Base-by-base conservation (phyloP, 345 rosid species). In the Reutealis trisperma region DNA sequence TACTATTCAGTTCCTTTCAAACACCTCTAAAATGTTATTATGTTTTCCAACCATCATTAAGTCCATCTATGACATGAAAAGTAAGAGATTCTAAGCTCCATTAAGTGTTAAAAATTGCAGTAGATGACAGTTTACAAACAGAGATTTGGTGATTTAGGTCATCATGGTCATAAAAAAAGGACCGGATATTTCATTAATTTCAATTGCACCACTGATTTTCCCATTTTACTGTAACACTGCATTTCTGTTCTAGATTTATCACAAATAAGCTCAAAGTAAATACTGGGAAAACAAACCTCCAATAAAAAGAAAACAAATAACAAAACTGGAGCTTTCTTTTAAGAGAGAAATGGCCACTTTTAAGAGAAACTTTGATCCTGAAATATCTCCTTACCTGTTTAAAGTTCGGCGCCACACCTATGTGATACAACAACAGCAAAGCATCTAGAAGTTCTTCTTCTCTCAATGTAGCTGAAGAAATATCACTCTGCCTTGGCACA, bases 361-460 rank as follows among this genome's bases (percentile, higher is more conserved):
- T 21, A 73, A 61, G 42, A 60, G 34, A n/a, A 60, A 42, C 12
- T 30, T 16, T 70, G 30, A 25, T 14, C 45, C 45, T 24, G 70
- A 47, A 21, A 65, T 3, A 78, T 55, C 16, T 18, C 45, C 80
- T 81, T 81, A 92, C 99, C 98, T 92, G 96, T 86, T 93, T 96
- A 86, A 96, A 92, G 71, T 93, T 93, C 76, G 96, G 99, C 44
- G 98, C 98, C n/a, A 96, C 87, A 63, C 98, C 96, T 47, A 93
- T 84, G 81, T 93, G 94, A 86, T 96, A 93, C 76, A 96, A 67
- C 68, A 93, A 76, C 80, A 96, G 74, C 73, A 96, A 73, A 54
- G 93, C 84, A 82, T 96, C 99, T 59, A 96, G 80, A 76, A 96
- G 92, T 83, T 96, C 99, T 86, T 93, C 98, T 86, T 90, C 98